Evolutionary conservation across 768 basidiomycete genomes (phyloP).

Genomic region (Leccinum rimulosum): DNA sequence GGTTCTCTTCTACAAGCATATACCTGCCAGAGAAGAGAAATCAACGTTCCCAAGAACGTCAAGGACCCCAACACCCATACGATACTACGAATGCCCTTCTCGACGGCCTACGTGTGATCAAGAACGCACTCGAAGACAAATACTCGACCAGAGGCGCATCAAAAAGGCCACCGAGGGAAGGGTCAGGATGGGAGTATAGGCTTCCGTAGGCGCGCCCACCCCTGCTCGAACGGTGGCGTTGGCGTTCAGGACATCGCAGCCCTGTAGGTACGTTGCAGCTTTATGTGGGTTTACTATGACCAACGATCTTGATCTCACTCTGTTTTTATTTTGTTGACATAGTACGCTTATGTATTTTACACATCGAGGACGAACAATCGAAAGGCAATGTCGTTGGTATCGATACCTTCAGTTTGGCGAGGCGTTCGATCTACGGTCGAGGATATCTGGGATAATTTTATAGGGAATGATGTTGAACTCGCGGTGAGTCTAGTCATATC

Average conservation of each 20-base stretch:
- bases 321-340: background rate
- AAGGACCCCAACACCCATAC: conserved; percentile 94
- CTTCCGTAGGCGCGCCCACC: conserved; percentile 93
- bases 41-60: conserved; percentile 97
- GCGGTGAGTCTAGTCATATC: conserved; percentile 53
- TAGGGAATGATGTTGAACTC: conserved; percentile 95
- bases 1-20: conserved; percentile 98
- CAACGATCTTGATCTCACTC: conserved; percentile 7
- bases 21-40: conserved; percentile 94
- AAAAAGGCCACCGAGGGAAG: conserved; percentile 91
- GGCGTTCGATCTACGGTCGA: conserved; percentile 88
- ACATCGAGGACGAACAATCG: conserved; percentile 78
- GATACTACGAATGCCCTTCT: conserved; percentile 96
- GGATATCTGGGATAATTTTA: conserved; percentile 94
- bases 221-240: conserved; percentile 92
- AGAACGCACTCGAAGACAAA: conserved; percentile 93
- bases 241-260: conserved; percentile 94
- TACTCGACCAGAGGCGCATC: conserved; percentile 89
- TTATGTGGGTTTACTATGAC: conserved; percentile 1
- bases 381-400: conserved; percentile 90
- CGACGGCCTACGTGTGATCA: conserved; percentile 93
- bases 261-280: conserved; percentile 60
- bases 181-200: conserved; percentile 95
- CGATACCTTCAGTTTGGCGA: conserved; percentile 46
- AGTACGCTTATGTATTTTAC: background rate